Percentiles rank a stretch among this genome's conserved stretches.
Conservation (phyloP, 148 eudicot species). For the Silene conica region DNA sequence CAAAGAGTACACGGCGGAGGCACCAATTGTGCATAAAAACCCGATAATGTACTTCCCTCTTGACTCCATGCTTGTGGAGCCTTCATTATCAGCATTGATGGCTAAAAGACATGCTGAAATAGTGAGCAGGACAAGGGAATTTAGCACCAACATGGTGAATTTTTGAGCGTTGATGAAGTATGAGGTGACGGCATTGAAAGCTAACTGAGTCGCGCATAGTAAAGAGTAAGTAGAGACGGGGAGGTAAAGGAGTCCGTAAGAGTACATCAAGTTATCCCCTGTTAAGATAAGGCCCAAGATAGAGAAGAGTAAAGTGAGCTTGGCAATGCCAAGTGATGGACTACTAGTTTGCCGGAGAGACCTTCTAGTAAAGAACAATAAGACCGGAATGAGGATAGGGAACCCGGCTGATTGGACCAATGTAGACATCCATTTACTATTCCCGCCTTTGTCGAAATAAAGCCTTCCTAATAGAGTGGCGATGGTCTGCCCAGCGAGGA, state of each 20-base stretch:
- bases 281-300: constrained; percentile 30
- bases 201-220: constrained; percentile 45
- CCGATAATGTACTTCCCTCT: constrained; percentile 29
- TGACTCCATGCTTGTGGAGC: background rate
- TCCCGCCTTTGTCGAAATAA: constrained; percentile 44
- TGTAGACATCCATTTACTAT: constrained; percentile 56
- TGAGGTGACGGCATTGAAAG: constrained; percentile 47
- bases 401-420: constrained; percentile 49
- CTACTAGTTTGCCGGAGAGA: background rate
- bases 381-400: constrained; percentile 30
- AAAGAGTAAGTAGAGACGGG: constrained; percentile 56
- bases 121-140: constrained; percentile 43
- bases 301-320: constrained; percentile 24
- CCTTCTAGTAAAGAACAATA: background rate
- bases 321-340: background rate
- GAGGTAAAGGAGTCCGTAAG: constrained; percentile 40
- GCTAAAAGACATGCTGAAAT: constrained; percentile 42
- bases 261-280: constrained; percentile 38
- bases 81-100: constrained; percentile 21
- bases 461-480: constrained; percentile 41
- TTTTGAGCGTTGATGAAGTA: constrained; percentile 45
- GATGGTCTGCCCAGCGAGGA: constrained; percentile 31
- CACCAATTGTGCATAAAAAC: constrained; percentile 45
- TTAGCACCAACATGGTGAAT: constrained; percentile 38
- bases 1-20: constrained; percentile 39